These are phyloP conservation scores for Solanum phureja DNA, from an alignment of 257 asterid genomes.

Conservation along the genomic window DNA sequence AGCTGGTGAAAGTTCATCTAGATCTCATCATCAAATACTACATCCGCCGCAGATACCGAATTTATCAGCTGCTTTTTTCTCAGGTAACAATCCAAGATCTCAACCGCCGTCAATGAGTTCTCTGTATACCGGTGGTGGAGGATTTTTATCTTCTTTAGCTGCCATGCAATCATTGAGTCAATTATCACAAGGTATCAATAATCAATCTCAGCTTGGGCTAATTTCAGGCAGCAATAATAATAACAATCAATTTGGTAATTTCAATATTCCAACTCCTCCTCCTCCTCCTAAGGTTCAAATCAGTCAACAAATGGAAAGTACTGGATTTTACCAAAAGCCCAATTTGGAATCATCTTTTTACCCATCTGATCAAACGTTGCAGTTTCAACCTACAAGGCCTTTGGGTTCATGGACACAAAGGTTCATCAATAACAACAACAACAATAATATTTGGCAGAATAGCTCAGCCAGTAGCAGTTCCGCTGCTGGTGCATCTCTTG, in stretches of 20 bases:
- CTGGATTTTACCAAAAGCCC: constrained; percentile 1
- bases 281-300: constrained; percentile 1
- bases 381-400: constrained; percentile 12
- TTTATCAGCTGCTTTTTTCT: neutral
- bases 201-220: neutral
- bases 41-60: neutral
- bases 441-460: constrained; percentile 9
- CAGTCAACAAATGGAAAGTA: neutral
- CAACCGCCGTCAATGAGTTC: neutral
- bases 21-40: neutral
- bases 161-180: constrained; percentile 11
- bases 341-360: neutral
- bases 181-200: constrained; percentile 2
- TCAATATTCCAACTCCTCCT: neutral
- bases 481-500: constrained; percentile 24
- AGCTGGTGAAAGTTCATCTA: constrained; percentile 12
- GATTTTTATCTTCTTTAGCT: constrained; percentile 6
- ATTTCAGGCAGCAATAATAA: neutral
- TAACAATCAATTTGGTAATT: neutral
- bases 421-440: constrained; percentile 8
- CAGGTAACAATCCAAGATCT: neutral
- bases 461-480: neutral
- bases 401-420: constrained; percentile 34
- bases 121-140: constrained; percentile 6
- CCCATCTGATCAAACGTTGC: constrained; percentile 12